Percentiles rank a stretch among this genome's conserved stretches.
Evolutionary conservation across 371 early-diverging fungal genomes (phyloP).

Genomic region (Thermomucor indicae-seudaticae): DNA sequence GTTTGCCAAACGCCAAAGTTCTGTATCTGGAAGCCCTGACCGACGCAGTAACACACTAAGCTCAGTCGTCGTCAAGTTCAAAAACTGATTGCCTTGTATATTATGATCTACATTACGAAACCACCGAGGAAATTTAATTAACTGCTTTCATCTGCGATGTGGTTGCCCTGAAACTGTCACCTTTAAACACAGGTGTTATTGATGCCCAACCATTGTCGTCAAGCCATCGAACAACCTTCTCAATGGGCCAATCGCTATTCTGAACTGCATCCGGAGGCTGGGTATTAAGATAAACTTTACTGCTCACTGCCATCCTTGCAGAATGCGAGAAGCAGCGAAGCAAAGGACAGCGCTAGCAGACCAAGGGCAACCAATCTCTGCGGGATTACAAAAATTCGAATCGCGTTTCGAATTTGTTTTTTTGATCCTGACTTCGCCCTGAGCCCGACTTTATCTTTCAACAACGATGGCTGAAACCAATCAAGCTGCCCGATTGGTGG

Average conservation of each 20-base stretch:
- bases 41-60: constrained; percentile 11
- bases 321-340: constrained; percentile 2
- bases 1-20: constrained; percentile 22
- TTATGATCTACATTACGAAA: constrained; percentile 8
- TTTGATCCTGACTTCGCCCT: too few relatives aligned
- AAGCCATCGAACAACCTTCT: constrained; percentile 18
- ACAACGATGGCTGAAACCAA: neutral
- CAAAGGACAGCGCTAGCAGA: too few relatives aligned
- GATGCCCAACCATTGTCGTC: constrained; percentile 14
- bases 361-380: too few relatives aligned
- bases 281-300: constrained; percentile 6
- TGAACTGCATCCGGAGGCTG: constrained; percentile 1
- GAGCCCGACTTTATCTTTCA: constrained; percentile 7
- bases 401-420: too few relatives aligned
- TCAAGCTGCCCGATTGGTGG: constrained; percentile 9
- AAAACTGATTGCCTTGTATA: constrained; percentile 16
- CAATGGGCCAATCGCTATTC: constrained; percentile 15
- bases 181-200: constrained; percentile 10
- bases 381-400: too few relatives aligned
- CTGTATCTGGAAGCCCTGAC: constrained; percentile 20
- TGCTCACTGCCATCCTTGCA: constrained; percentile 13
- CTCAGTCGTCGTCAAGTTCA: constrained; percentile 9
- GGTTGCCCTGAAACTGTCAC: constrained; percentile 1
- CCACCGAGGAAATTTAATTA: too few relatives aligned
- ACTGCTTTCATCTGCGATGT: neutral